Evolutionary conservation across 2,329 filamentous ascomycete species (phyloP).

Genomic region (Anthostomella pinea): DNA sequence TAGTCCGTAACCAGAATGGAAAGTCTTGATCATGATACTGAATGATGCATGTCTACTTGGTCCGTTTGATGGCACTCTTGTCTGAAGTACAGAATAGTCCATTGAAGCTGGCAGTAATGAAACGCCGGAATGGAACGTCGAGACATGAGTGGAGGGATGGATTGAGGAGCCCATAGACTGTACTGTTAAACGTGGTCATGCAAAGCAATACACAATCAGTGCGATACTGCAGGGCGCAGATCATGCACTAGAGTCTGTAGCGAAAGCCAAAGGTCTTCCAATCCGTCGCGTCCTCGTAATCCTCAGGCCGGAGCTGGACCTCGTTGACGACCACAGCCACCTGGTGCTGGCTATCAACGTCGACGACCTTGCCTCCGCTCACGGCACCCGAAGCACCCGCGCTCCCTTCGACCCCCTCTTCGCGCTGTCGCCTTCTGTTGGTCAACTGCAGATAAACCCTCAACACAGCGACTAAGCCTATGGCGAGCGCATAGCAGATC

Average conservation of each 20-base stretch:
- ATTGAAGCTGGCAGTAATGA: no score
- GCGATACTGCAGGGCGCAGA: no score
- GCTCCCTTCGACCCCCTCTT: conserved; percentile 45
- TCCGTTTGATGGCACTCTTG: no score
- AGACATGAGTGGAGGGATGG: no score
- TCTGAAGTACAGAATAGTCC: no score
- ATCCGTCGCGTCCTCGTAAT: conserved; percentile 58
- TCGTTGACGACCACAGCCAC: conserved; percentile 33
- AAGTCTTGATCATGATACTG: no score
- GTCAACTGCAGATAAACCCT: conserved; percentile 46
- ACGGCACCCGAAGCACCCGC: conserved; percentile 41
- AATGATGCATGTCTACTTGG: no score
- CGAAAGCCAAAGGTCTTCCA: conserved; percentile 58
- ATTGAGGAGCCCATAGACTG: no score
- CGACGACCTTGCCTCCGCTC: conserved; percentile 35
- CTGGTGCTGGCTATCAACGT: conserved; percentile 21
- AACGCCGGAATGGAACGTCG: no score
- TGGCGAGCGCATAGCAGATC: conserved; percentile 52
- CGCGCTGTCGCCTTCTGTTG: conserved; percentile 41
- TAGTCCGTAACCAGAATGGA: no score
- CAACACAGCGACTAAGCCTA: conserved; percentile 41
- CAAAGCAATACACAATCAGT: no score
- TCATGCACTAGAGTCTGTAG: conserved; percentile 45
- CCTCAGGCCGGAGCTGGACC: conserved; percentile 40
- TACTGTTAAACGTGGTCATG: no score